Conservation (phyloP, 176 grass and related monocot species). For the Pharus latifolius region DNA sequence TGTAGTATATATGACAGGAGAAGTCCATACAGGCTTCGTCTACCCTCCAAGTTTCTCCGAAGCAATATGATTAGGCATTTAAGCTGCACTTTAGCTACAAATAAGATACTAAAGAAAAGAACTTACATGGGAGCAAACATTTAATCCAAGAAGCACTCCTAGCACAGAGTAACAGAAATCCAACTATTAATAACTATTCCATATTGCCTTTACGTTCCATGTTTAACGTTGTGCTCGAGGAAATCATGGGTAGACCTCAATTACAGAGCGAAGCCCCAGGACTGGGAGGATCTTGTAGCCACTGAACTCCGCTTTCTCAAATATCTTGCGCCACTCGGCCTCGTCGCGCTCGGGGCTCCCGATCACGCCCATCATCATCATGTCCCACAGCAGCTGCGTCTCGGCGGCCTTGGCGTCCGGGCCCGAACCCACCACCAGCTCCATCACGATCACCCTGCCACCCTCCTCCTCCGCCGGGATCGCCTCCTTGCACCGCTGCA, state of each 20-base stretch:
- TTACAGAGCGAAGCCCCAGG: constrained; percentile 36
- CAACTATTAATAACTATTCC: no score
- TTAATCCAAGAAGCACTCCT: no score
- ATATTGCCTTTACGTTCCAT: no score
- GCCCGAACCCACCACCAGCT: constrained; percentile 34
- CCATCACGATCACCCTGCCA: constrained; percentile 59
- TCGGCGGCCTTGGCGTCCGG: constrained; percentile 16
- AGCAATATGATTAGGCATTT: no score
- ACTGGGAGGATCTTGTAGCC: constrained; percentile 34
- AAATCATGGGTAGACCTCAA: constrained; percentile 57
- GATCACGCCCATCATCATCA: constrained; percentile 30
- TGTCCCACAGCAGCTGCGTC: constrained; percentile 40
- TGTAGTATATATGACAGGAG: no score
- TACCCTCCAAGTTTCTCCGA: no score
- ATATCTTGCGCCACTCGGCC: constrained; percentile 35
- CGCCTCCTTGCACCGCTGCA: constrained; percentile 47
- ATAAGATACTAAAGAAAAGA: no score
- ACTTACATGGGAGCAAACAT: no score
- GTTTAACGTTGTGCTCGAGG: no score
- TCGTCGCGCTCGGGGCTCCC: constrained; percentile 39
- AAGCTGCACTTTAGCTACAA: no score
- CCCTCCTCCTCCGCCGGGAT: constrained; percentile 33
- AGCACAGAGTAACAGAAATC: no score
- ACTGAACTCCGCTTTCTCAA: constrained; percentile 36
- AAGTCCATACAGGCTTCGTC: no score